Conservation (phyloP, 306 rosid genomes). For the Cucumis sativus region Cucumber_9930_V3 NC_026659.2:26973501-26974000, state of each 20-base stretch:
- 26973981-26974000: background rate
- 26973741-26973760: constrained; percentile 89
- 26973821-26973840: constrained; percentile 64
- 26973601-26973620: constrained; percentile 65
- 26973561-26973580: constrained; percentile 62
- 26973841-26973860: constrained; percentile 55
- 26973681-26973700: background rate
- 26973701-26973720: background rate
- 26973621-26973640: constrained; percentile 73
- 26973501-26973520: constrained; percentile 40
- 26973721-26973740: background rate
- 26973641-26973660: background rate
- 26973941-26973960: constrained; percentile 9
- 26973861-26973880: constrained; percentile 74
- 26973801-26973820: constrained; percentile 60
- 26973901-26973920: constrained; percentile 25
- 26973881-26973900: constrained; percentile 53
- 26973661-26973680: background rate
- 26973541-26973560: constrained; percentile 56
- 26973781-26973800: constrained; percentile 73
- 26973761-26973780: constrained; percentile 50
- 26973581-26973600: constrained; percentile 80
- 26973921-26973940: constrained; percentile 11
- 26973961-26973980: background rate
- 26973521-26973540: constrained; percentile 60